Base-by-base conservation (phyloP, 2,329 filamentous ascomycete species). In the Akanthomyces dipterigenus region DNA sequence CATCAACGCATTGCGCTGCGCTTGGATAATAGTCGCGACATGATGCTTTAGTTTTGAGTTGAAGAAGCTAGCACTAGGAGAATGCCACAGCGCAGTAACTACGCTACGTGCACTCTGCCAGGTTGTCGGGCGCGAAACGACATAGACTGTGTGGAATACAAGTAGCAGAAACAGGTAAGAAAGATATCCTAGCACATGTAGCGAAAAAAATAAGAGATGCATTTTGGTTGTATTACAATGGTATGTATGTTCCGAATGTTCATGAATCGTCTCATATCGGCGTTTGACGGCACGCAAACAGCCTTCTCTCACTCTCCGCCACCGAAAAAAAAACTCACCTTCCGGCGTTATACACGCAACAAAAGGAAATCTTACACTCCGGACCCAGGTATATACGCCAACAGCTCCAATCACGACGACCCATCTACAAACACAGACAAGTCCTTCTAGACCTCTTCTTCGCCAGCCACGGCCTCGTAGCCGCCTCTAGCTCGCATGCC, bases 401-500 rank as follows among this genome's bases (percentile, higher is more conserved):
- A n/a, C 20, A 57, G 31, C 55, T 49, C 43, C 31, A 22, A 9
- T 36, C 16, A 38, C 43, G 28, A 43, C 8, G 18, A 20, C 16
- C 5, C 20, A 16, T 49, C 31, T 2, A 3, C 16, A 40, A 43
- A n/a, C 24, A 42, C 18, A 28, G 11, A 24, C 34, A 7, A 5
- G 9, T 24, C n/a, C 6, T 18, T 18, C 38, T 31, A 61, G 7
- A 49, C 58, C 18, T 61, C 58, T 6, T 86, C 85, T 53, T 86
- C 83, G 0, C 70, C 80, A 16, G 77, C 78, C 31, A 90, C 86
- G 22, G 79, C 77, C 77, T 91, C 82, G 73, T 91, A 89, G 65
- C 85, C 79, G 43, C 80, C 80, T 55, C 73, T 75, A 67, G 78
- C 74, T 70, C 77, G 77, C 73, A 80, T 77, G 22, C 75, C 76